phyloP scores from a whole-genome alignment of 2,329 filamentous ascomycete species.

The Cryphonectria radicalis region DNA sequence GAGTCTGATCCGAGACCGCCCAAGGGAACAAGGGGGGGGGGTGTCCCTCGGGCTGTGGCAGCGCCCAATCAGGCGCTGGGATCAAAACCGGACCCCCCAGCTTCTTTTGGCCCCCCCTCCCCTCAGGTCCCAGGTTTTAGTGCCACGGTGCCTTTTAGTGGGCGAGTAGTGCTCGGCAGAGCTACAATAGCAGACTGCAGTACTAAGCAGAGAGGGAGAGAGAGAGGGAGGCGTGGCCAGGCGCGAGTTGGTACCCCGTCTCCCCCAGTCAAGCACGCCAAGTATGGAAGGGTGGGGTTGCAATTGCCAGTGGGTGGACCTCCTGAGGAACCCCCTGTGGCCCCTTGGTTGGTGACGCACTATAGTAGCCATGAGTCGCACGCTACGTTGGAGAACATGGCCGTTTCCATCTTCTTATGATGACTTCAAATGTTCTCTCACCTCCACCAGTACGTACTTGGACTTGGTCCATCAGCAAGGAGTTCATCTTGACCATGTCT shows the following conservation, averaged over 20 bases:
- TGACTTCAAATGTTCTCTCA: background rate
- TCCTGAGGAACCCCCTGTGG: background rate
- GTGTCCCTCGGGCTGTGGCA: background rate
- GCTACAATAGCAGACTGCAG: background rate
- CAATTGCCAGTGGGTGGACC: background rate
- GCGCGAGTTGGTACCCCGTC: background rate
- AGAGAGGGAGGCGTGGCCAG: background rate
- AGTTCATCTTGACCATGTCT: background rate
- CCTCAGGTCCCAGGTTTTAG: background rate
- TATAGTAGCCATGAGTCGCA: background rate
- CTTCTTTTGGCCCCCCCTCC: background rate
- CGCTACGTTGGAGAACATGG: background rate
- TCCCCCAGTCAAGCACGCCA: background rate
- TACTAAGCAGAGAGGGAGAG: background rate
- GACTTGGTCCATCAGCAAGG: too few relatives aligned
- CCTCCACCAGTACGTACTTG: background rate
- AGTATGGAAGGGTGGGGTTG: constrained; percentile 1
- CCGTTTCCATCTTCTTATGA: background rate
- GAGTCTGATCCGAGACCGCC: constrained; percentile 10
- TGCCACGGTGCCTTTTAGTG: background rate
- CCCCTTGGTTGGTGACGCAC: background rate
- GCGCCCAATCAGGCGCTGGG: background rate
- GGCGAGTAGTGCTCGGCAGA: background rate
- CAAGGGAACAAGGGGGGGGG: background rate
- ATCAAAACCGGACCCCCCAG: background rate